Percentiles rank a stretch among this genome's conserved stretches.
Conservation (phyloP, 2,329 filamentous ascomycete species). For the Clathrospora elynae region DNA sequence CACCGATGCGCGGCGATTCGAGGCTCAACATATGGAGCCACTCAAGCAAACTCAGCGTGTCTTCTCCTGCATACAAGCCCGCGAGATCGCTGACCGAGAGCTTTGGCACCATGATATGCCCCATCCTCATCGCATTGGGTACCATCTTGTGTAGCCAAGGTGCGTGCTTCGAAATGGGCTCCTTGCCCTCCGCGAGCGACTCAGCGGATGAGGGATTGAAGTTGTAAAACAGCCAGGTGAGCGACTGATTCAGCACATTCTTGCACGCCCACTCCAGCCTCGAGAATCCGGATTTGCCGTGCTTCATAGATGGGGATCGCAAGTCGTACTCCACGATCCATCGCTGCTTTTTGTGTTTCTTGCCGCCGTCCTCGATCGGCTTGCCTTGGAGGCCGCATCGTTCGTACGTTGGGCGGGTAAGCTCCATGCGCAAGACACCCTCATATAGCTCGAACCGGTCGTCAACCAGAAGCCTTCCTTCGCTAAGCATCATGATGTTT, state of each 20-base stretch:
- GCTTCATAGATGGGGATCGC: conserved; percentile 73
- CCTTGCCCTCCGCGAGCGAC: conserved; percentile 32
- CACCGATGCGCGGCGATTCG: conserved; percentile 65
- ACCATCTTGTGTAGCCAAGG: conserved; percentile 37
- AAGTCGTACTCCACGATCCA: conserved; percentile 84
- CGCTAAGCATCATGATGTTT: conserved; percentile 80
- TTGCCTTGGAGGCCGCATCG: conserved; percentile 78
- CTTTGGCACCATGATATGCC: conserved; percentile 36
- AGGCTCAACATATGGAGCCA: conserved; percentile 74
- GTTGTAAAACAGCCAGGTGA: conserved; percentile 81
- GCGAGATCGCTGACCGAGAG: conserved; percentile 24
- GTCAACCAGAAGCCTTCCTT: conserved; percentile 72
- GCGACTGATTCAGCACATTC: conserved; percentile 70
- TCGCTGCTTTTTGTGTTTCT: conserved; percentile 69
- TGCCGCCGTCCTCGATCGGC: conserved; percentile 62
- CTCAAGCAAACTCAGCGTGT: conserved; percentile 70
- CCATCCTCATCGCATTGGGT: conserved; percentile 30
- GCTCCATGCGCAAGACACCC: conserved; percentile 73
- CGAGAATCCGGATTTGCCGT: conserved; percentile 82
- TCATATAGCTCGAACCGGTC: conserved; percentile 73
- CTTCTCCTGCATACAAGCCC: conserved; percentile 62
- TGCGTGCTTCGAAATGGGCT: conserved; percentile 37
- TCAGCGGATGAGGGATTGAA: conserved; percentile 41
- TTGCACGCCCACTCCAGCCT: conserved; percentile 77
- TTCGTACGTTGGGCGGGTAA: conserved; percentile 83